Percentiles rank a stretch among this genome's conserved stretches.
These are phyloP conservation scores for Pyrus betulifolia DNA, from an alignment of 306 rosid species.

Conservation along the genomic window DNA sequence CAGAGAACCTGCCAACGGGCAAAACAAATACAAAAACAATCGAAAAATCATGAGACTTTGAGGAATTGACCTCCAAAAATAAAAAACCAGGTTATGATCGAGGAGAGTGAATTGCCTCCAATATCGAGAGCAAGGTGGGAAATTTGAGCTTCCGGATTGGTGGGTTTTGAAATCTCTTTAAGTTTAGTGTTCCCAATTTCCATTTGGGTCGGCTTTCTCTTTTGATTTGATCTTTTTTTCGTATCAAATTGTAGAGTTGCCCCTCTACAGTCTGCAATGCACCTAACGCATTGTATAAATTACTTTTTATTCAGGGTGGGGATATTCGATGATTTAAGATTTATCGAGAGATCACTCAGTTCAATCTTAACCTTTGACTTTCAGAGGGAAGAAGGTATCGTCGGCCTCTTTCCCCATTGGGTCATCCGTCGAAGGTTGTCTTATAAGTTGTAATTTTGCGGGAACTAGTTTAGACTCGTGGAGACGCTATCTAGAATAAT, in stretches of 20 bases:
- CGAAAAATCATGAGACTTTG: not conserved
- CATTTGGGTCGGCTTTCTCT: too few species aligned
- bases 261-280: not conserved
- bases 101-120: constrained; percentile 48
- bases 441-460: not conserved
- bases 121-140: constrained; percentile 84
- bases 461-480: too few species aligned
- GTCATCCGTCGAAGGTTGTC: not conserved
- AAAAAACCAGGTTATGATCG: not conserved
- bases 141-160: constrained; percentile 23
- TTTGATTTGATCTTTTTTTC: not conserved
- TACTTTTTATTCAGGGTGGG: not conserved
- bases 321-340: not conserved
- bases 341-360: not conserved
- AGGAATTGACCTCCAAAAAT: not conserved
- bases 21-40: not conserved
- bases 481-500: accelerated
- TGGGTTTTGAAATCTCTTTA: constrained; percentile 14
- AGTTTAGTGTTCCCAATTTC: constrained; percentile 28
- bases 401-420: not conserved
- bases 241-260: not conserved
- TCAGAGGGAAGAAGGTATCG: not conserved
- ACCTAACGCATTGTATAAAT: not conserved
- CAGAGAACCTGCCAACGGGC: constrained; percentile 58
- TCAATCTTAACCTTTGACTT: not conserved